phyloP scores from a whole-genome alignment of 352 stramenopile genomes.

The Aphanomyces stellatus region DNA sequence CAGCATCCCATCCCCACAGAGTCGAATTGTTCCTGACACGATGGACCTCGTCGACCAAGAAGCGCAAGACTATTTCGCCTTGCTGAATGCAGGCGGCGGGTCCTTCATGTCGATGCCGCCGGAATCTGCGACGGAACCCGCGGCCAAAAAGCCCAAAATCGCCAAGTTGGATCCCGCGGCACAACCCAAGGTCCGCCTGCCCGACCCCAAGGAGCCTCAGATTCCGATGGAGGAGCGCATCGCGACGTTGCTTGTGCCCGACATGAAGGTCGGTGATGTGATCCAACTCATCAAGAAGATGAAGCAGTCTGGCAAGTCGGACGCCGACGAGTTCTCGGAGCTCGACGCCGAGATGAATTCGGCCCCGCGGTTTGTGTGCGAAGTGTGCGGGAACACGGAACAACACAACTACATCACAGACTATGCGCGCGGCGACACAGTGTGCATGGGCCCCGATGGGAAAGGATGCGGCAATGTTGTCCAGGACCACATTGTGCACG shows the following conservation, averaged over 20 bases:
- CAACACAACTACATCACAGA: slow-evolving; percentile 88
- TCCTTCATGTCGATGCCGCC: slow-evolving; percentile 37
- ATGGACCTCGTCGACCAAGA: slow-evolving; percentile 41
- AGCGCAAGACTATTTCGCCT: slow-evolving; percentile 75
- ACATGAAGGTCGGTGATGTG: slow-evolving; percentile 81
- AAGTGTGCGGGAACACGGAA: slow-evolving; percentile 82
- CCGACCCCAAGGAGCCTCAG: slow-evolving; percentile 26
- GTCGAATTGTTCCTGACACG: neutral
- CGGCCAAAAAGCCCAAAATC: slow-evolving; percentile 34
- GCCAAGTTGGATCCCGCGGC: slow-evolving; percentile 9
- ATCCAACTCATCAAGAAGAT: slow-evolving; percentile 87
- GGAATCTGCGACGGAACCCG: slow-evolving; percentile 42
- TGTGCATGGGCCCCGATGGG: slow-evolving; percentile 80
- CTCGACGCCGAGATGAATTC: slow-evolving; percentile 73
- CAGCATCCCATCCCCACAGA: neutral
- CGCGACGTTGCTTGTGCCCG: slow-evolving; percentile 74
- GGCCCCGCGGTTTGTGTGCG: slow-evolving; percentile 75
- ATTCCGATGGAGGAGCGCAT: slow-evolving; percentile 83
- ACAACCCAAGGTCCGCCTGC: slow-evolving; percentile 28
- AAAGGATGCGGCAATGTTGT: slow-evolving; percentile 91
- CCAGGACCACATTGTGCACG: slow-evolving; percentile 93
- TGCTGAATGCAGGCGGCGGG: slow-evolving; percentile 52
- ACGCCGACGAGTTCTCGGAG: slow-evolving; percentile 82
- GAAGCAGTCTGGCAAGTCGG: slow-evolving; percentile 82
- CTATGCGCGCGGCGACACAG: slow-evolving; percentile 80